Base-by-base conservation (phyloP, 257 asterid species). In the Verbena officinalis region DNA sequence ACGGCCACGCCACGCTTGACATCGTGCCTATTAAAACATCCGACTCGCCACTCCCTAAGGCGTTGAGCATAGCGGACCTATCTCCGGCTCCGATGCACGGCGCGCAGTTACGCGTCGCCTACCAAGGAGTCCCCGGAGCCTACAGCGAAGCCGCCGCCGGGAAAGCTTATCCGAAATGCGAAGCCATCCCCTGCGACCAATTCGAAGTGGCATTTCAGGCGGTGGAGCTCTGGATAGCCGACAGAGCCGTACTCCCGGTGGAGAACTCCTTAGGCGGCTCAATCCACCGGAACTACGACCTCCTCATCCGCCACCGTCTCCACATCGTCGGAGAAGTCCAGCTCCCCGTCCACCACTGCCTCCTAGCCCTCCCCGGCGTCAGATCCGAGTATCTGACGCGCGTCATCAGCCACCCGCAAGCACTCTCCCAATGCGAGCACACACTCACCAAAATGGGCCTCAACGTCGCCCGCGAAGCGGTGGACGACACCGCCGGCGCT, bases 321-420 rank as follows among this genome's bases (percentile, higher is more conserved):
- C 98, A 91, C 83, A 91, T 91, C 46, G 96, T 89, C 38, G 95
- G 98, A 0, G 98, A 91, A 43, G 96, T 91, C 17, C 98, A 91
- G 49, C 88, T 86, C 33, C 92, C 95, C 21, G 89, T 88, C 39
- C 95, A 91, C 76, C 98, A 91, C 80, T 88, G 98, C 82, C 83
- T 91, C 24, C 66, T 91, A 2, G 88, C 94, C 12, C 93, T 91
- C 50, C 96, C 95, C 19, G 96, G 95, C 13, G 88, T 86, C 59
- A 75, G 83, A 0, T 73, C 64, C 46, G 92, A 88, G 27, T 70
- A 67, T 64, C 80, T 91, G 24, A 68, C 64, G 21, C 89, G 96
- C 58, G 95, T 91, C 4, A 88, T 91, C 64, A 86, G 95, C 76
- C 98, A 91, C 54, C 96, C 96, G 0, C 98, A 91, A 38, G 98